phyloP scores from a whole-genome alignment of 371 early-diverging fungal species.

The Lichtheimia hyalospora region DNA sequence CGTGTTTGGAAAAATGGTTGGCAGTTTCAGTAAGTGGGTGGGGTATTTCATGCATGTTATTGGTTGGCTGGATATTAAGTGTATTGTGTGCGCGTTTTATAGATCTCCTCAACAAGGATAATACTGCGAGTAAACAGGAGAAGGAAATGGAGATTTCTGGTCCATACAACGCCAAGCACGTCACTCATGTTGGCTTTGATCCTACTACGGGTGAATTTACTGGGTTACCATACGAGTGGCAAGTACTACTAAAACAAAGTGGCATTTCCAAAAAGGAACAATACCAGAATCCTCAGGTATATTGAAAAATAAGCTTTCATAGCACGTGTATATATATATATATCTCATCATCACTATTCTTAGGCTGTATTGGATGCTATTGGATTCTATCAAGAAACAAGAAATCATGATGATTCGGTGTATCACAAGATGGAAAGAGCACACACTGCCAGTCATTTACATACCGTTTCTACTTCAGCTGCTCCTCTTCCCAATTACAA shows the following conservation, averaged over 20 bases:
- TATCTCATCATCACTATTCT: too few species aligned
- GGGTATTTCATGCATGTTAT: background rate
- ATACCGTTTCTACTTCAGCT: background rate
- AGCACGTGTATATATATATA: too few species aligned
- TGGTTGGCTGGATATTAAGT: too few species aligned
- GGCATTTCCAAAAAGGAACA: constrained; percentile 96
- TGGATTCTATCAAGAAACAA: constrained; percentile 84
- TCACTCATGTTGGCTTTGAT: constrained; percentile 94
- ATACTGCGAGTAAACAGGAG: constrained; percentile 35
- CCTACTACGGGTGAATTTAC: constrained; percentile 91
- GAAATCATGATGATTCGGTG: constrained; percentile 67
- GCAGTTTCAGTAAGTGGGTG: constrained; percentile 53
- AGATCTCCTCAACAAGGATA: constrained; percentile 63
- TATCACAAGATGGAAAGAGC: constrained; percentile 89
- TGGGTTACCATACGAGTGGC: constrained; percentile 95
- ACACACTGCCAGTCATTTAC: constrained; percentile 27
- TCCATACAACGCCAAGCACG: constrained; percentile 95
- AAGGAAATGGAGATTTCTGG: constrained; percentile 90
- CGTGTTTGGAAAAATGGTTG: constrained; percentile 68
- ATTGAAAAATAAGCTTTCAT: background rate
- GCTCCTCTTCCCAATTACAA: constrained; percentile 4
- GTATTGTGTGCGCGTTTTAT: constrained; percentile 5
- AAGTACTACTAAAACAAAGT: constrained; percentile 83
- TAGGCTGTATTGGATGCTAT: constrained; percentile 93
- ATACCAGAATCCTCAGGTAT: constrained; percentile 88